These are phyloP conservation scores for Phytophthora litchii DNA, from an alignment of 352 stramenopile genomes.

Conservation along the genomic window DNA sequence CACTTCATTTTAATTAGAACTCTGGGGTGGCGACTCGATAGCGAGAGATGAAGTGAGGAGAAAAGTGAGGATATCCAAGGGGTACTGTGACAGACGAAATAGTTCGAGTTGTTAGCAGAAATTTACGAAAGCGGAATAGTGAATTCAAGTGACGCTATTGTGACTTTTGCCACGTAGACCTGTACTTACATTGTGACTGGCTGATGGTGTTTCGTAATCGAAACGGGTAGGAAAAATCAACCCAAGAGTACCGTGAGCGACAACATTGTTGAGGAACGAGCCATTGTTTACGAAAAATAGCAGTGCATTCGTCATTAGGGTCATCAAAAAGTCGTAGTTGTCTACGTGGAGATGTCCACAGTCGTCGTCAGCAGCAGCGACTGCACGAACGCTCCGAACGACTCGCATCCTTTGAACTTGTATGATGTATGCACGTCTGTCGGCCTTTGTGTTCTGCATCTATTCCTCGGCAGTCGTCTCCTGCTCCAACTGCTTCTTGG, in stretches of 20 bases:
- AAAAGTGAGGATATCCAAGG: conserved; percentile 3
- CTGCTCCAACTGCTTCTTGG: conserved; percentile 35
- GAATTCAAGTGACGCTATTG: conserved; percentile 8
- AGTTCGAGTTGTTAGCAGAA: conserved; percentile 6
- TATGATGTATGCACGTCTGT: conserved; percentile 20
- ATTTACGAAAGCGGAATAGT: conserved; percentile 5
- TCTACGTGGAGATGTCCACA: conserved; percentile 14
- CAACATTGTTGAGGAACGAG: conserved; percentile 8
- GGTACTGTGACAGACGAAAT: conserved; percentile 26
- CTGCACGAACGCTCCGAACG: conserved; percentile 1
- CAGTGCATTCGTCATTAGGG: conserved; percentile 19
- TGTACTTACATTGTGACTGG: background rate
- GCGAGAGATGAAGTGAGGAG: conserved; percentile 25
- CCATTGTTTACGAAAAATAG: conserved; percentile 27
- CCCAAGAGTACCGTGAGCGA: conserved; percentile 23
- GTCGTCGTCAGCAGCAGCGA: background rate
- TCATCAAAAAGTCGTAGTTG: conserved; percentile 1
- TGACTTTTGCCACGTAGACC: conserved; percentile 22
- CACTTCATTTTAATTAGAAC: conserved; percentile 39
- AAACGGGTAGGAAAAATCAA: conserved; percentile 14
- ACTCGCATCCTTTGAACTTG: background rate
- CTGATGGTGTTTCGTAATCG: conserved; percentile 24
- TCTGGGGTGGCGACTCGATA: conserved; percentile 6
- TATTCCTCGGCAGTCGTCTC: conserved; percentile 41
- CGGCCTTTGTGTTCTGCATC: conserved; percentile 16